Base-by-base conservation (phyloP, 371 early-diverging fungal species). In the Catenaria anguillulae region DNA sequence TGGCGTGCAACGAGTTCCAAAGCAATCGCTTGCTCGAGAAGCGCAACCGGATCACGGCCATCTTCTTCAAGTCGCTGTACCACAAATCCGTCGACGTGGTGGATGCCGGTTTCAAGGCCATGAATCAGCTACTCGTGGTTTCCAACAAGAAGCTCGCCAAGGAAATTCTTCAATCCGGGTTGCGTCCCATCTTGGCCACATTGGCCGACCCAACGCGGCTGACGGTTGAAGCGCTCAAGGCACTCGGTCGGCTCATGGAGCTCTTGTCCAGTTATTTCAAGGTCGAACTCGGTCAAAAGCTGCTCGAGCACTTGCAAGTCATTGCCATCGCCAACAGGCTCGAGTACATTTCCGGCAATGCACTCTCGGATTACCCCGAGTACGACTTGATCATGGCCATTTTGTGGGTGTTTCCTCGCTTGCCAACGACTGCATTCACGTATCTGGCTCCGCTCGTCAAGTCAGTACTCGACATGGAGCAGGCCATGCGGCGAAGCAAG, bases 51-150 rank as follows among this genome's bases (percentile, higher is more conserved):
- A 95, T 98, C 42, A 91, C 94, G 46, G 83, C 90, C 13, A 91
- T 98, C 23, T 98, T 98, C 67, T 98, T 98, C 81, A 97, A 96
- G 73, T 89, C 90, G 8, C 73, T 98, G 24, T 95, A 98, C 68
- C 83, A 88, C 63, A 91, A 88, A 64, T 84, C 88, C 1, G 80
- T 84, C 0, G 94, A 94, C 68, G 89, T 98, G 1, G 95, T 97
- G 2, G 93, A 93, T 40, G 92, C 86, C 17, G 93, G 97, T 0
- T 89, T 94, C 71, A 80, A 84, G 60, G 97, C 97, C n/a, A 69
- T 98, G 43, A 82, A 86, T 64, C 85, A 90, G 61, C 91, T 98
- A 1, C 69, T 97, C 34, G 73, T 80, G 0, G 88, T 88, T 62
- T 86, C 87, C 63, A 74, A 78, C 42, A 86, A 88, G 54, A 93